A percentile compares a stretch with the other conserved stretches of the same genome.
Evolutionary conservation across 495 filamentous ascomycete species (phyloP).

Genomic region (Daldinia loculata): DNA sequence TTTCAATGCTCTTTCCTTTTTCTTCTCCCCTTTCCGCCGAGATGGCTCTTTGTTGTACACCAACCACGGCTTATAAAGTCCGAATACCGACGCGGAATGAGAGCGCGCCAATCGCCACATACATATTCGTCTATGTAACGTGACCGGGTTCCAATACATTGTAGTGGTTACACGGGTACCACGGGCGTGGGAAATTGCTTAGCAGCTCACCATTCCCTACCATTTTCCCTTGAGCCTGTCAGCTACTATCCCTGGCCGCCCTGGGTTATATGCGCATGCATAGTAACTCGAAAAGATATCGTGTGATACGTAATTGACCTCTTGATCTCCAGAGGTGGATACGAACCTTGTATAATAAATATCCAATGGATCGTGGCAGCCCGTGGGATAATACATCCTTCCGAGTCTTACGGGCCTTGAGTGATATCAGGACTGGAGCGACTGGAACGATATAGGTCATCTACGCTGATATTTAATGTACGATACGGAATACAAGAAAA

Average conservation of each 20-base stretch:
- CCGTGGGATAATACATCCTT: conserved; percentile 10
- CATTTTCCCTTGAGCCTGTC: not conserved
- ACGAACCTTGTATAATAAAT: conserved; percentile 9
- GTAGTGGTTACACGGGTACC: conserved; percentile 27
- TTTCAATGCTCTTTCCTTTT: conserved; percentile 13
- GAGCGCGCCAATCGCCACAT: conserved; percentile 22
- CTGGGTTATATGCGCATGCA: conserved; percentile 6
- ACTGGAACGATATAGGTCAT: not conserved
- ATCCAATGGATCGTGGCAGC: conserved; percentile 1
- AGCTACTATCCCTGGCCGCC: not conserved
- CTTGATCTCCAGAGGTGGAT: not conserved
- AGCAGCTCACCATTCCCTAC: not conserved
- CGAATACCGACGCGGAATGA: conserved; percentile 40
- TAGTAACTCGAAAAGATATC: conserved; percentile 3
- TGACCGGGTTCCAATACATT: conserved; percentile 14
- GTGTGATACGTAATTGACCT: conserved; percentile 15
- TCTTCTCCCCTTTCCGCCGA: conserved; percentile 19
- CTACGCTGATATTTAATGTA: conserved; percentile 2
- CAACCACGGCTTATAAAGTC: conserved; percentile 26
- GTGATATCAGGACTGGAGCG: not conserved
- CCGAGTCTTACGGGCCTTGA: not conserved
- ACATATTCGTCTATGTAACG: conserved; percentile 19
- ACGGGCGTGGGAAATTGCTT: conserved; percentile 26
- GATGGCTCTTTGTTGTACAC: conserved; percentile 10
- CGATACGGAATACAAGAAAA: conserved; percentile 6